Base-by-base conservation (phyloP, 768 basidiomycete genomes). In the Termitomyces bulborhizus region DNA sequence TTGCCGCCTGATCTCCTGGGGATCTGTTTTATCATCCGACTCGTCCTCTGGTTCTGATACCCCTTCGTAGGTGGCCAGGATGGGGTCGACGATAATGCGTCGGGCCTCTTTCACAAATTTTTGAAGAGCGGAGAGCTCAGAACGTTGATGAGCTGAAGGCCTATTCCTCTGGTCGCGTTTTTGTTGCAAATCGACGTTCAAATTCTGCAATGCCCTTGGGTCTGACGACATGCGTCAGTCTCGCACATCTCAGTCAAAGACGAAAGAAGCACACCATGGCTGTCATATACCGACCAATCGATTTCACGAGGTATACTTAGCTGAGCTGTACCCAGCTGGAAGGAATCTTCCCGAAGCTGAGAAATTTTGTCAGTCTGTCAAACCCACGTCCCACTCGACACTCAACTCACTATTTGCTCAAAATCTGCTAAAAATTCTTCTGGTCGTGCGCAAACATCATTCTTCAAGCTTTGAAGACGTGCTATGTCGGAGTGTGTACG, bases 401-500 rank as follows among this genome's bases (percentile, higher is more conserved):
- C 4, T 29, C 21, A 37, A 57, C 64, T 37, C 59, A 77, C 77
- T 68, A 76, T 64, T 36, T 68, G 60, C 21, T 64, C 59, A 29
- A 75, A 37, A 62, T 69, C 58, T 18, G 67, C 62, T 26, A 68
- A 45, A 32, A 77, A 71, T 18, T 60, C 52, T 43, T 69, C 66
- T 31, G 78, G 70, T 29, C 71, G 65, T 5, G 60, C 61, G 18
- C 71, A 57, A 1, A 74, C 71, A 41, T 77, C 67, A 15, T 61
- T 67, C 57, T 72, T 77, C 32, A 85, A 71, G 40, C 65, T 65
- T 46, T 73, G 73, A 21, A 91, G 74, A 21, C 75, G 70, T 49
- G 76, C 77, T 64, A 90, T 79, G 70, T 90, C 87, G 60, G 76
- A 69, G 58, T 81, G 78, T 29, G 85, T 85, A 32, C 78, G 78